Percentiles rank a stretch among this genome's conserved stretches.
Evolutionary conservation across 257 asterid species (phyloP).

Genomic region (Plantago major): DNA sequence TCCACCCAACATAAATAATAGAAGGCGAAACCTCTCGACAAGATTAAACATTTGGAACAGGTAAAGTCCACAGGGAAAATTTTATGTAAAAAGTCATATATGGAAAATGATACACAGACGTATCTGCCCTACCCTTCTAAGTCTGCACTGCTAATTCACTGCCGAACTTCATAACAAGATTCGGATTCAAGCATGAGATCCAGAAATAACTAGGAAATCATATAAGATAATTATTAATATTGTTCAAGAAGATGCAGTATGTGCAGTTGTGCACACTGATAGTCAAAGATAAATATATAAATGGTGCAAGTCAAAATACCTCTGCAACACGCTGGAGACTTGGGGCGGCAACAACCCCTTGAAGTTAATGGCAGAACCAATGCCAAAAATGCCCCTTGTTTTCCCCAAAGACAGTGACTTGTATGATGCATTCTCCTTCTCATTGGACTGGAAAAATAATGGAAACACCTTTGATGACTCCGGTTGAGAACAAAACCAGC

Average conservation of each 20-base stretch:
- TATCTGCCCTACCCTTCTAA: no score
- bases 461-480: slow-evolving; percentile 70
- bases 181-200: not conserved
- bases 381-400: slow-evolving; percentile 83
- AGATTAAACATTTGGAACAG: no score
- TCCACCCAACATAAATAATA: no score
- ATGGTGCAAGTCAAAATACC: slow-evolving; percentile 37
- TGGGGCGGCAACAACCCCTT: slow-evolving; percentile 41
- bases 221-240: not conserved
- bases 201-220: not conserved
- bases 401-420: slow-evolving; percentile 64
- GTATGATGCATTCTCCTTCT: slow-evolving; percentile 51
- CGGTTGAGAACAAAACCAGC: slow-evolving; percentile 82
- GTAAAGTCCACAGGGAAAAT: no score
- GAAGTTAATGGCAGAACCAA: slow-evolving; percentile 75
- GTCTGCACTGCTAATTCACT: no score
- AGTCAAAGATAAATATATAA: slow-evolving; percentile 1
- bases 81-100: no score
- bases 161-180: not conserved
- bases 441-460: slow-evolving; percentile 66
- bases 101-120: no score
- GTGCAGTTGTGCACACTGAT: not conserved
- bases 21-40: no score
- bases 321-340: slow-evolving; percentile 30
- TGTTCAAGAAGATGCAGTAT: slow-evolving; percentile 6